phyloP scores from a whole-genome alignment of 306 rosid species.

The Ceratonia siliqua region DNA sequence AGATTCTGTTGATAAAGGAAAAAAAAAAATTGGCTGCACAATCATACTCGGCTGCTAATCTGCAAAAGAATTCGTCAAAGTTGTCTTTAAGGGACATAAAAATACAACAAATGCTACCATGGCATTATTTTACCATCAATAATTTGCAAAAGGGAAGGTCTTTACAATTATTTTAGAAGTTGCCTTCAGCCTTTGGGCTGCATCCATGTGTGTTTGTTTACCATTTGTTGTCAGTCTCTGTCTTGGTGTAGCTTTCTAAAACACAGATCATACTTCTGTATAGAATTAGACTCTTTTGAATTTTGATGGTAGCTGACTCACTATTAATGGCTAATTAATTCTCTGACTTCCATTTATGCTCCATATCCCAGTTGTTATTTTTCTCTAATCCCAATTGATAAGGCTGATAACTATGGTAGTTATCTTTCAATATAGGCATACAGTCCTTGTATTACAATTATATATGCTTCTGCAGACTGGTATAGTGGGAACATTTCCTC shows the following conservation, averaged over 20 bases:
- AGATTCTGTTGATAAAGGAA: background rate
- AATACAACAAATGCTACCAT: background rate
- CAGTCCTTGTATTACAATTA: background rate
- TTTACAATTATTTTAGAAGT: background rate
- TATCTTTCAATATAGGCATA: background rate
- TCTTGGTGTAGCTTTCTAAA: background rate
- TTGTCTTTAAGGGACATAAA: background rate
- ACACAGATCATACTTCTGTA: background rate
- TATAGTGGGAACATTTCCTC: background rate
- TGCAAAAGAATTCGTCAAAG: background rate
- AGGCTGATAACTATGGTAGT: background rate
- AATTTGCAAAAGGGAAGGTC: background rate
- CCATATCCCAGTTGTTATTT: background rate
- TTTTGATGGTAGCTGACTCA: background rate
- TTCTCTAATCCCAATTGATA: background rate
- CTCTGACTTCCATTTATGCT: background rate
- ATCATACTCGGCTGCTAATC: background rate
- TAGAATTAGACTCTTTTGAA: background rate
- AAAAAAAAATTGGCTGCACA: background rate
- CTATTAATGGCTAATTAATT: background rate
- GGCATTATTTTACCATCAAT: background rate
- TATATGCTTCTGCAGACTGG: background rate
- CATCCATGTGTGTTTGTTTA: background rate
- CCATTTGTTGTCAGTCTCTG: background rate
- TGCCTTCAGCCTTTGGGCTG: background rate